Base-by-base conservation (phyloP, 768 basidiomycete species). In the Auricularia cornea region DNA sequence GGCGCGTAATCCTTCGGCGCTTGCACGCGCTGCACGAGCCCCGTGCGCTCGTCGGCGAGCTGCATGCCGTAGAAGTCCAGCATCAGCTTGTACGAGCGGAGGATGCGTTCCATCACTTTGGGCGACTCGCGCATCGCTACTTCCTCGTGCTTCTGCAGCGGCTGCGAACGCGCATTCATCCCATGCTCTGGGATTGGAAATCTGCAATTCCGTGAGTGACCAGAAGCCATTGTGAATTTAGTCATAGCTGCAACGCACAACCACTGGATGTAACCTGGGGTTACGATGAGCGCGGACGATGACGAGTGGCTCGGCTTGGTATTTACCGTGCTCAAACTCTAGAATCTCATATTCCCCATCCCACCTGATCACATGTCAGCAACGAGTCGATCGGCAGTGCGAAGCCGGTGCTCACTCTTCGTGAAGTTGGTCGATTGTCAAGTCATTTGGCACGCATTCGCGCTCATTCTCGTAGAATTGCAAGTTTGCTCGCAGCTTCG, bases 31-130 rank as follows among this genome's bases (percentile, higher is more conserved):
- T 77, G 78, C 18, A 90, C 67, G 29, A 86, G 78, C 3, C 89
- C 89, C 0, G 86, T 84, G 44, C 83, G 80, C 29, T 74, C 67
- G 38, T 81, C 81, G 44, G 84, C 73, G 33, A 90, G 80, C 31
- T 77, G 77, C 86, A 90, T 89, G 28, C 89, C 89, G 69, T 89
- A 91, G 75, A 91, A 90, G 71, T 88, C 86, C 30, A 91, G 81
- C 86, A 92, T 89, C 67, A 90, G 79, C 65, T 72, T 75, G 72
- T 90, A 90, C 23, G 89, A 89, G 31, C 72, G 73, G 3, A 85
- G 61, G 32, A 90, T 68, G 41, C 87, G 82, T 63, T 73, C 65
- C 59, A 84, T 72, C 52, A 86, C 77, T 44, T 68, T 66, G 32
- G 78, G 67, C 70, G 84, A 78, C 16, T 73, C 73, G 68, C 77